Conservation (phyloP, 192 early-diverging fungal genomes). For the Gryganskiella cystojenkinii region DNA sequence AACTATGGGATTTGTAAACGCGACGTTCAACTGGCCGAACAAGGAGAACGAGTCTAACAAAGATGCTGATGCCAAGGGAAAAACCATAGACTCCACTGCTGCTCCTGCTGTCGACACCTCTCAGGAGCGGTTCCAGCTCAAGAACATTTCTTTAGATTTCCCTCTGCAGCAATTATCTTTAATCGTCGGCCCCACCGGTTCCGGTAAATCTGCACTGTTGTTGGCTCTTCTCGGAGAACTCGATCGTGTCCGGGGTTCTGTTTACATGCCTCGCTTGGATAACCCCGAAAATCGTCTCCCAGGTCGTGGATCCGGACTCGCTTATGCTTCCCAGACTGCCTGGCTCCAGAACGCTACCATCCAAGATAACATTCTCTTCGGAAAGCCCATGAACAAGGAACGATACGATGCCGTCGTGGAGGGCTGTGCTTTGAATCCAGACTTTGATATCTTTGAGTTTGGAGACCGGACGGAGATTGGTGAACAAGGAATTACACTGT, state of each 20-base stretch:
- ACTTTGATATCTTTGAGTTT: conserved; percentile 82
- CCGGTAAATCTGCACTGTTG: conserved; percentile 85
- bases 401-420: conserved; percentile 82
- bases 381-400: conserved; percentile 68
- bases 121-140: conserved; percentile 61
- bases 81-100: conserved; percentile 52
- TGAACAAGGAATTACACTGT: conserved; percentile 82
- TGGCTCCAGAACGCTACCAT: conserved; percentile 77
- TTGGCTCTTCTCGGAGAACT: conserved; percentile 86
- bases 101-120: background rate
- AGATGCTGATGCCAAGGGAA: conserved; percentile 61
- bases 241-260: conserved; percentile 41
- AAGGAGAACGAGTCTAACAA: conserved; percentile 38
- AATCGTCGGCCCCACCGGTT: conserved; percentile 85
- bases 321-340: conserved; percentile 79
- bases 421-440: conserved; percentile 83
- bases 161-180: conserved; percentile 73
- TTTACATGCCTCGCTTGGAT: conserved; percentile 50
- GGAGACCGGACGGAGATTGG: conserved; percentile 94
- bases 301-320: conserved; percentile 66
- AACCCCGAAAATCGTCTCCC: conserved; percentile 14
- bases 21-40: conserved; percentile 68
- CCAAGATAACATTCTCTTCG: conserved; percentile 83
- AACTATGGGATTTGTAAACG: conserved; percentile 68
- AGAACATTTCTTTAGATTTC: conserved; percentile 71